Percentiles rank a stretch among this genome's conserved stretches.
Conservation (phyloP, 129 eudicot species). For the Scalesia atractyloides region DNA sequence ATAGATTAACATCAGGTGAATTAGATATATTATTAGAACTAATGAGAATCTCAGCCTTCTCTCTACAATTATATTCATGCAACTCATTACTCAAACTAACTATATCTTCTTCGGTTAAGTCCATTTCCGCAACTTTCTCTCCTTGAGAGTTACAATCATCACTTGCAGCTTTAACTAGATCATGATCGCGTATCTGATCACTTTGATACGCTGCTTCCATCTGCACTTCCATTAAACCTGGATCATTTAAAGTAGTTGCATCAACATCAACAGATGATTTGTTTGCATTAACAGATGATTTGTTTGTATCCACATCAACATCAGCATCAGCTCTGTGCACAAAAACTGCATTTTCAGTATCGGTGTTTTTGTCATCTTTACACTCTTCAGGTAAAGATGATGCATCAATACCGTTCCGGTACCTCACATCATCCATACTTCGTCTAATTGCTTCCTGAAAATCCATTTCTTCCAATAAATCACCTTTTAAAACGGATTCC, state of each 20-base stretch:
- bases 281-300: conserved; percentile 18
- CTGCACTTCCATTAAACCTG: conserved; percentile 21
- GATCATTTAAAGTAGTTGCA: conserved; percentile 24
- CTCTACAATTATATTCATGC: conserved; percentile 4
- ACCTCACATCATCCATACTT: conserved; percentile 57
- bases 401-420: conserved; percentile 24
- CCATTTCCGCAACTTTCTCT: conserved; percentile 35
- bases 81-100: conserved; percentile 24
- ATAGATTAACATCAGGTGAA: conserved; percentile 18
- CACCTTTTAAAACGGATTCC: conserved; percentile 57
- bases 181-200: conserved; percentile 24
- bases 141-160: conserved; percentile 31
- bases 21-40: conserved; percentile 18
- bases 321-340: conserved; percentile 15
- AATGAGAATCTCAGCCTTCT: conserved; percentile 20
- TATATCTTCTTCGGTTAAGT: conserved; percentile 25
- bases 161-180: conserved; percentile 32
- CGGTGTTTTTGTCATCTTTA: conserved; percentile 27
- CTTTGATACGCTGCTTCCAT: conserved; percentile 24
- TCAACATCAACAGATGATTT: conserved; percentile 14
- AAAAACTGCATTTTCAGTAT: conserved; percentile 16
- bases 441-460: conserved; percentile 77
- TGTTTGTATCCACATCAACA: neutral
- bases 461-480: conserved; percentile 66
- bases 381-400: conserved; percentile 29